Evolutionary conservation across 208 protist genomes (phyloP).

Genomic region (Leishmania guyanensis): DNA sequence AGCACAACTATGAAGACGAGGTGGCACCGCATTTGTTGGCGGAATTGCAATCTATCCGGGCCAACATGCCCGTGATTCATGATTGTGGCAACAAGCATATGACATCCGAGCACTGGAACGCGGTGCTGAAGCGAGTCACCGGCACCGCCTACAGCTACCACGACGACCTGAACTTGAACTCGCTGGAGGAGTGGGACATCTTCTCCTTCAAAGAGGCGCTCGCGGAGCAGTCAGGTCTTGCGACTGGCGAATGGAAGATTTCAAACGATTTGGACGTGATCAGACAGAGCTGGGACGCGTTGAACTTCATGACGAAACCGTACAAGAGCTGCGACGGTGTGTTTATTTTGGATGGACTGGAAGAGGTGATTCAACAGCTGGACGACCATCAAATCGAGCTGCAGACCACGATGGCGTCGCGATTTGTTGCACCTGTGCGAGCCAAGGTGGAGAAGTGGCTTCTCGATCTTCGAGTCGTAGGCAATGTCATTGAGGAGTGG

Average conservation of each 20-base stretch:
- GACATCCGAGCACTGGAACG: constrained; percentile 87
- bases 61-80: constrained; percentile 89
- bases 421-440: constrained; percentile 87
- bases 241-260: constrained; percentile 94
- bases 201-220: constrained; percentile 87
- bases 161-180: constrained; percentile 81
- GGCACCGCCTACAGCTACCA: constrained; percentile 86
- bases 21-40: constrained; percentile 74
- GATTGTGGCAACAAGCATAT: constrained; percentile 95
- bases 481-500: constrained; percentile 95
- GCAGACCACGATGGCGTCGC: constrained; percentile 92
- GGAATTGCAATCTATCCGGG: constrained; percentile 77
- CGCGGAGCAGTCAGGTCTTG: constrained; percentile 88
- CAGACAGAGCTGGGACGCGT: constrained; percentile 80
- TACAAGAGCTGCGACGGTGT: constrained; percentile 89
- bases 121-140: constrained; percentile 91
- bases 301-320: constrained; percentile 79
- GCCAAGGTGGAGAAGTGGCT: constrained; percentile 92
- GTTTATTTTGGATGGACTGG: constrained; percentile 88
- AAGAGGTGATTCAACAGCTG: constrained; percentile 93
- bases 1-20: constrained; percentile 88
- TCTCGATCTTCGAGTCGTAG: constrained; percentile 76
- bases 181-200: constrained; percentile 82
- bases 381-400: constrained; percentile 93
- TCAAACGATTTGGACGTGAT: constrained; percentile 91